Conservation (phyloP, 129 eudicot species). For the Centella asiatica region DNA sequence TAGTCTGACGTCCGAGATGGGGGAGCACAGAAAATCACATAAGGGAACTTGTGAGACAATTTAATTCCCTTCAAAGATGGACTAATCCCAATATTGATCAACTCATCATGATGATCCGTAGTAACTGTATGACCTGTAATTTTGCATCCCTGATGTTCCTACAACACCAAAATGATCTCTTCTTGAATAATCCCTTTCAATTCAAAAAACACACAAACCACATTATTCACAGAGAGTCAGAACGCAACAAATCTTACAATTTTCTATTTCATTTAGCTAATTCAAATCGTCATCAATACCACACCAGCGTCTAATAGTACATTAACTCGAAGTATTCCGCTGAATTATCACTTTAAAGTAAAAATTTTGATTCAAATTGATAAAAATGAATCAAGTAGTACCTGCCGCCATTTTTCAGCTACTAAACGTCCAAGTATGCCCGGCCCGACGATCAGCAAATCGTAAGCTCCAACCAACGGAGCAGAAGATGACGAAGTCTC, state of each 20-base stretch:
- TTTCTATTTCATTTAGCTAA: background rate
- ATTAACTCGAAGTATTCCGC: background rate
- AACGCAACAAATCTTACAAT: background rate
- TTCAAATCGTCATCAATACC: too few relatives aligned
- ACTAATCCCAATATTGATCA: conserved; percentile 58
- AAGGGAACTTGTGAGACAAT: conserved; percentile 54
- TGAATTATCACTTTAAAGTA: background rate
- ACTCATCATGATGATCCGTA: conserved; percentile 79
- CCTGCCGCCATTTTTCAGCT: conserved; percentile 80
- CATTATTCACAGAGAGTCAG: background rate
- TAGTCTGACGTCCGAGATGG: conserved; percentile 67
- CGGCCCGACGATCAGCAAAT: conserved; percentile 91
- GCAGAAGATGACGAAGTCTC: conserved; percentile 35
- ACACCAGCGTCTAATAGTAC: too few relatives aligned
- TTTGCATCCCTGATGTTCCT: conserved; percentile 79
- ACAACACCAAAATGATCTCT: conserved; percentile 17
- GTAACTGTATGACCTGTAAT: conserved; percentile 80
- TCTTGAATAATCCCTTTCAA: background rate
- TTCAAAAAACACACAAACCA: background rate
- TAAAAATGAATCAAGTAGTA: conserved; percentile 15
- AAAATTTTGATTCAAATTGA: background rate
- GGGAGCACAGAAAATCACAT: conserved; percentile 92
- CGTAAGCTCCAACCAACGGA: conserved; percentile 54
- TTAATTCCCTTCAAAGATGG: conserved; percentile 59
- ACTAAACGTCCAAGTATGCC: conserved; percentile 93